Percentiles rank a stretch among this genome's conserved stretches.
Evolutionary conservation across 495 filamentous ascomycete species (phyloP).

Genomic region (Penicillium macrosclerotiorum): DNA sequence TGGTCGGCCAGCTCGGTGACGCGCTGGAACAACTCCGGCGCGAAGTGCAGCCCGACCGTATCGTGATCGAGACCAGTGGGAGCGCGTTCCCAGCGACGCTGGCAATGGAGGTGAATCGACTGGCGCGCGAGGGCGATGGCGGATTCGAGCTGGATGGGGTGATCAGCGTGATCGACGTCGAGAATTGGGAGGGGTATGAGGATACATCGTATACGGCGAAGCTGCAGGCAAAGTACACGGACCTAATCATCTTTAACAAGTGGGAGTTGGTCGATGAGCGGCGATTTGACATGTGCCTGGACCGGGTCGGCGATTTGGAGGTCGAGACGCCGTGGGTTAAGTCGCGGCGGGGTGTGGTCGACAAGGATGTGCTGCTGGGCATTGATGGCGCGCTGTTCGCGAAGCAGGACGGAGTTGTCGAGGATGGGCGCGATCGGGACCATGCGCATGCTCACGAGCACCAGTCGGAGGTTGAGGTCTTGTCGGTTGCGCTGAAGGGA

Average conservation of each 20-base stretch:
- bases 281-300: slow-evolving; percentile 75
- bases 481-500: slow-evolving; percentile 67
- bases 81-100: slow-evolving; percentile 85
- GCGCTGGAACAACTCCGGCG: slow-evolving; percentile 70
- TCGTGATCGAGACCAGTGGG: slow-evolving; percentile 90
- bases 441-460: slow-evolving; percentile 35
- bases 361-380: slow-evolving; percentile 75
- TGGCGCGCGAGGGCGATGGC: slow-evolving; percentile 54
- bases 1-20: slow-evolving; percentile 82
- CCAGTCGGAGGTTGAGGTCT: slow-evolving; percentile 85
- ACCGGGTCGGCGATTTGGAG: slow-evolving; percentile 83
- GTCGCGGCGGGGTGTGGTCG: slow-evolving; percentile 72
- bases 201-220: slow-evolving; percentile 88
- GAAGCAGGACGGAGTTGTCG: slow-evolving; percentile 34
- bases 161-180: slow-evolving; percentile 88
- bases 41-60: slow-evolving; percentile 67
- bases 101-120: slow-evolving; percentile 88
- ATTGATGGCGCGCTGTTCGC: slow-evolving; percentile 77
- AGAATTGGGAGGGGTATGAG: slow-evolving; percentile 96
- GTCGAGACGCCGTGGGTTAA: slow-evolving; percentile 78
- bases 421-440: slow-evolving; percentile 6
- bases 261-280: slow-evolving; percentile 76
- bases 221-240: slow-evolving; percentile 84
- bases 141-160: slow-evolving; percentile 83
- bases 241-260: slow-evolving; percentile 93